Evolutionary conservation across 1,284 basidiomycete genomes (phyloP).

Genomic region (Phylloporus sp.): DNA sequence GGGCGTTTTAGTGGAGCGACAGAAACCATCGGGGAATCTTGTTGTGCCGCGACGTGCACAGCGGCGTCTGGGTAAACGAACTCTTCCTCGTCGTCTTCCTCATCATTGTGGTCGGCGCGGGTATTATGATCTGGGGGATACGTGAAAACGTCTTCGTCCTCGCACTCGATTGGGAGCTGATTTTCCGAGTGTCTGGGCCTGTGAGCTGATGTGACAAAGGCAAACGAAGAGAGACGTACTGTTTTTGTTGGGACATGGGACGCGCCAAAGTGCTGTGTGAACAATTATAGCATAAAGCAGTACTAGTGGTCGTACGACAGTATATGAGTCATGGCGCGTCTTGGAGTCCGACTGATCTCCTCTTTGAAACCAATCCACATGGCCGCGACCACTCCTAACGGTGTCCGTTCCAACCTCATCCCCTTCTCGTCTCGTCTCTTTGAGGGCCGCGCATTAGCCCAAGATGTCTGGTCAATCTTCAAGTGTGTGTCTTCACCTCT

Average conservation of each 20-base stretch:
- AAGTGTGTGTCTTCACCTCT: conserved; percentile 58
- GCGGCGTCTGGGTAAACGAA: conserved; percentile 52
- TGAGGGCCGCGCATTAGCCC: conserved; percentile 74
- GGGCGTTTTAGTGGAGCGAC: conserved; percentile 9
- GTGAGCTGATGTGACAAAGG: conserved; percentile 4
- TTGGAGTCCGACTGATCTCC: conserved; percentile 3
- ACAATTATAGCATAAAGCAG: conserved; percentile 1
- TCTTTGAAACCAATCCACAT: no score
- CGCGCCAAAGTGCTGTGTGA: conserved; percentile 18
- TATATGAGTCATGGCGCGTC: no score
- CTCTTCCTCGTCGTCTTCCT: conserved; percentile 40
- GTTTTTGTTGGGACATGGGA: conserved; percentile 38
- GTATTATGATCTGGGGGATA: conserved; percentile 30
- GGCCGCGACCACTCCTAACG: background rate
- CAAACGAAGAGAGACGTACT: conserved; percentile 41
- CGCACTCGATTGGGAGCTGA: conserved; percentile 18
- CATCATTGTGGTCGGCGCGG: background rate
- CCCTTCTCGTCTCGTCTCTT: conserved; percentile 69
- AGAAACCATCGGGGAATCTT: conserved; percentile 2
- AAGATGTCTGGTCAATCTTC: conserved; percentile 94
- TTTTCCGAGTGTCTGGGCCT: conserved; percentile 35
- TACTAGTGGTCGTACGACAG: background rate
- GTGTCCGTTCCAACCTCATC: conserved; percentile 54
- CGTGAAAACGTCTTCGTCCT: conserved; percentile 35
- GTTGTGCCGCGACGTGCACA: conserved; percentile 6